Evolutionary conservation across 2,329 filamentous ascomycete genomes (phyloP), one percentile per base, ranked within the genome.

Genomic region (Aspergillaceae sp.): DNA sequence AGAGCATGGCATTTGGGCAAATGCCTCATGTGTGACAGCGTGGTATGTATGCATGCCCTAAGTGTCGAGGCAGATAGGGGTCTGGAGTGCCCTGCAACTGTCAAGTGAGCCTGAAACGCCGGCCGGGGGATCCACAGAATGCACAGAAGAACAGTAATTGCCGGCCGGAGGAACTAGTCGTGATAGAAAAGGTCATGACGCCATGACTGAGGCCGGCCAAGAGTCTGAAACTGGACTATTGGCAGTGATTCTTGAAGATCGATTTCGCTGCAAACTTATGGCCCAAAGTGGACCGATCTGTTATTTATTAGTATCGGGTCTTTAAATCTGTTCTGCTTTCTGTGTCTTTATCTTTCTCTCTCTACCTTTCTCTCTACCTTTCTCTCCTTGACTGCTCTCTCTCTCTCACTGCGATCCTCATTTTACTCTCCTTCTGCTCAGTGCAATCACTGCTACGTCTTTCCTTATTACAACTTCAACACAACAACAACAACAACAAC

Each of bases 101-200:
- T 19, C 19, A 19, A 19, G 19, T 19, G 19, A 19, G 19, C 19
- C 19, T 19, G 19, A 19, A 19, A 19, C 19, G 19, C 34, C 34
- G 34, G 19, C 19, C 19, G 19, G 19, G 19, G 19, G 19, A 19
- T 19, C 19, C 19, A 19, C 19, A 19, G 19, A 19, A 19, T 19
- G 19, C 33, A 34, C 33, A 34, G 33, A 34, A 8, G 33, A n/a
- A 34, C 33, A 8, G n/a, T 8, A 34, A 34, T 34, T 34, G 19
- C 19, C 19, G 33, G 33, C 33, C 33, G 33, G 33, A 34, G 8
- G 8, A 34, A 4, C 33, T 8, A 34, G 3, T 34, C 33, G 33
- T n/a, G n/a, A 11, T 26, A 8, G 35, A 10, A 26, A 6, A 37
- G 35, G 9, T n/a, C 48, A 54, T 54, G 52, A 54, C 50, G 52